Conservation (phyloP, 202 grass and related monocot genomes). For the Elaeis oleifera region DNA sequence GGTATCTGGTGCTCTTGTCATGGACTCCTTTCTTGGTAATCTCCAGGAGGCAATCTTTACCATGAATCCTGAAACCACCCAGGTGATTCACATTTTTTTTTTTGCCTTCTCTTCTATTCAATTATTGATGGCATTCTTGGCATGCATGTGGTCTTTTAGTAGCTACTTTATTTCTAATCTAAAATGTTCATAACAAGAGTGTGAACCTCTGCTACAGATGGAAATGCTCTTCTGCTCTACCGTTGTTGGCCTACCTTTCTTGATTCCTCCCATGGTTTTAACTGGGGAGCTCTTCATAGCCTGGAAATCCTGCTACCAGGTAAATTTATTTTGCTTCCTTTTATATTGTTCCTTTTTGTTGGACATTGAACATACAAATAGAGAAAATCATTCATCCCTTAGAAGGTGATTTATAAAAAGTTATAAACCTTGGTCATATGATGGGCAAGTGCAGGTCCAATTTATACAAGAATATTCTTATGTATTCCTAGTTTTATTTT, state of each 20-base stretch:
- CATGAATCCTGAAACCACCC: slow-evolving; percentile 72
- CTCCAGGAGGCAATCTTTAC: slow-evolving; percentile 86
- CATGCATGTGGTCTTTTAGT: neutral
- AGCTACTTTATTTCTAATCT: too few relatives aligned
- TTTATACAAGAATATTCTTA: too few relatives aligned
- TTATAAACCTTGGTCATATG: too few relatives aligned
- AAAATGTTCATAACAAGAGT: neutral
- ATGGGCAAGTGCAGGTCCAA: too few relatives aligned
- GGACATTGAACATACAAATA: neutral
- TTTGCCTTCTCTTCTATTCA: too few relatives aligned
- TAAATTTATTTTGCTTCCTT: slow-evolving; percentile 2
- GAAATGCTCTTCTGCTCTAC: slow-evolving; percentile 96
- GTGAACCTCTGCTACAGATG: slow-evolving; percentile 31
- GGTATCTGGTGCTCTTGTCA: slow-evolving; percentile 67
- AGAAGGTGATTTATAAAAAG: too few relatives aligned
- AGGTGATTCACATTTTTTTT: slow-evolving; percentile 32
- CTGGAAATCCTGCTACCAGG: slow-evolving; percentile 79
- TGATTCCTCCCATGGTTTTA: slow-evolving; percentile 65
- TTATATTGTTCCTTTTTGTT: neutral
- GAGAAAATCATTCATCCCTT: too few relatives aligned
- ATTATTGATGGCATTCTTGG: neutral
- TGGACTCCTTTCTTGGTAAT: slow-evolving; percentile 93
- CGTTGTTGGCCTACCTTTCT: slow-evolving; percentile 64
- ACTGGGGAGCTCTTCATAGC: slow-evolving; percentile 72
- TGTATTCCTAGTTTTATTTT: too few relatives aligned